Conservation (phyloP, 2,329 filamentous ascomycete genomes). For the Chrysoporthe deuterocubensis region DNA sequence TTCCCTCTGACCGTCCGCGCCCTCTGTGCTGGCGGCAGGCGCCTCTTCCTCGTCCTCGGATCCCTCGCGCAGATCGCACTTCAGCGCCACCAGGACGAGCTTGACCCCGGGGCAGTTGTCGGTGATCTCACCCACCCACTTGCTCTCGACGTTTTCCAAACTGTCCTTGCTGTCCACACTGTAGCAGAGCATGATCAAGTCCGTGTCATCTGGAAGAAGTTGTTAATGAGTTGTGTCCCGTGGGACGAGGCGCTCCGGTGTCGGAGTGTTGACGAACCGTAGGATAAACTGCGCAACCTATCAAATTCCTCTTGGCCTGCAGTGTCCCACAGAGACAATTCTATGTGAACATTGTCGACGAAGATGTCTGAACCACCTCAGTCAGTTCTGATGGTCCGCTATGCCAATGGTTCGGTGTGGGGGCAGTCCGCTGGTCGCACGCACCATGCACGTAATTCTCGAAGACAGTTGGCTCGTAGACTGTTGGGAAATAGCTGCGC, state of each 20-base stretch:
- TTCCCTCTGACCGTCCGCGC: constrained; percentile 45
- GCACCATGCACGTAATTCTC: constrained; percentile 98
- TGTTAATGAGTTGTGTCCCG: constrained; percentile 22
- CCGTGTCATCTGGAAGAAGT: constrained; percentile 70
- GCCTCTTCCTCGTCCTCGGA: constrained; percentile 71
- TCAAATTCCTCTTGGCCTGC: constrained; percentile 99
- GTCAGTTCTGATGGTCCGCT: neutral
- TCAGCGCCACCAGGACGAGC: constrained; percentile 91
- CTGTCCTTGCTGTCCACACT: constrained; percentile 95
- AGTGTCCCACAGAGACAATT: constrained; percentile 97
- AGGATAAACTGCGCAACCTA: constrained; percentile 89
- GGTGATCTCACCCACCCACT: constrained; percentile 97
- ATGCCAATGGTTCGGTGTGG: neutral
- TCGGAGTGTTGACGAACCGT: constrained; percentile 57
- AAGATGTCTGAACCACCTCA: constrained; percentile 76
- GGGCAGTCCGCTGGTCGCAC: constrained; percentile 33
- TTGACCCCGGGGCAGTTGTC: constrained; percentile 97
- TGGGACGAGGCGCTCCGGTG: neutral
- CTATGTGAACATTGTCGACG: constrained; percentile 95
- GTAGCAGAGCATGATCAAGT: constrained; percentile 99
- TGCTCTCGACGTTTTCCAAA: constrained; percentile 96
- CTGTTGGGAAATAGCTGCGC: constrained; percentile 90
- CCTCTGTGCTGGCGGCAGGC: constrained; percentile 45
- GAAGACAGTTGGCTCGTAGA: constrained; percentile 98
- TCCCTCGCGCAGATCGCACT: constrained; percentile 91